These are phyloP conservation scores for Yueomyces sp. DNA, from an alignment of 805 yeast species.

Conservation along the genomic window DNA sequence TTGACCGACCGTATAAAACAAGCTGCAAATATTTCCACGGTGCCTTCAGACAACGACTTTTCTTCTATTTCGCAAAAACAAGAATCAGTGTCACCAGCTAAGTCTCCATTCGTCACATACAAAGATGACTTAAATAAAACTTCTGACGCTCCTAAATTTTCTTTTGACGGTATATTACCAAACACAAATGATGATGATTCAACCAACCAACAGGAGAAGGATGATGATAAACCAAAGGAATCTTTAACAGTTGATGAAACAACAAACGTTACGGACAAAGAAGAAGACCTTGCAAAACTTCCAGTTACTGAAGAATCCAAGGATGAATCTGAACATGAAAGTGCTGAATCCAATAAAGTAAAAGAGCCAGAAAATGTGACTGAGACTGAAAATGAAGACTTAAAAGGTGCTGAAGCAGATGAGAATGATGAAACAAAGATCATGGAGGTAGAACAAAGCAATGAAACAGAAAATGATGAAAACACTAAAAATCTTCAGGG, in stretches of 20 bases:
- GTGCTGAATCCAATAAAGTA: not conserved
- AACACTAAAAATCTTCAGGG: conserved; percentile 5
- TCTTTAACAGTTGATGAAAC: not conserved
- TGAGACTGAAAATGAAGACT: conserved; percentile 5
- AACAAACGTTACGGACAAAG: not conserved
- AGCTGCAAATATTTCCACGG: conserved; percentile 11
- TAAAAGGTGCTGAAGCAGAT: conserved; percentile 2
- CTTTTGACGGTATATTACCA: conserved; percentile 1
- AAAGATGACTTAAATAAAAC: conserved; percentile 3
- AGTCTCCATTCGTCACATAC: conserved; percentile 12
- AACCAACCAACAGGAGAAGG: not conserved
- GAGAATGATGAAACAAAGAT: not conserved
- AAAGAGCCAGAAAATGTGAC: conserved; percentile 2
- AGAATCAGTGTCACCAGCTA: not conserved
- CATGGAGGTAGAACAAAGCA: not conserved
- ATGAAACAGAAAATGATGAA: not conserved
- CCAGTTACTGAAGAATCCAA: not conserved
- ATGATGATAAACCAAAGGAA: not conserved
- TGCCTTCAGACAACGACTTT: not conserved
- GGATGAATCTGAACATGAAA: not conserved
- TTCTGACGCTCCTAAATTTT: not conserved
- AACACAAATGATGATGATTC: not conserved
- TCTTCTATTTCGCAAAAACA: not conserved
- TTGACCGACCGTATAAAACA: conserved; percentile 18
- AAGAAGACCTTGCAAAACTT: conserved; percentile 1